Conservation (phyloP, 345 rosid species). For the Luvunga scandens region DNA sequence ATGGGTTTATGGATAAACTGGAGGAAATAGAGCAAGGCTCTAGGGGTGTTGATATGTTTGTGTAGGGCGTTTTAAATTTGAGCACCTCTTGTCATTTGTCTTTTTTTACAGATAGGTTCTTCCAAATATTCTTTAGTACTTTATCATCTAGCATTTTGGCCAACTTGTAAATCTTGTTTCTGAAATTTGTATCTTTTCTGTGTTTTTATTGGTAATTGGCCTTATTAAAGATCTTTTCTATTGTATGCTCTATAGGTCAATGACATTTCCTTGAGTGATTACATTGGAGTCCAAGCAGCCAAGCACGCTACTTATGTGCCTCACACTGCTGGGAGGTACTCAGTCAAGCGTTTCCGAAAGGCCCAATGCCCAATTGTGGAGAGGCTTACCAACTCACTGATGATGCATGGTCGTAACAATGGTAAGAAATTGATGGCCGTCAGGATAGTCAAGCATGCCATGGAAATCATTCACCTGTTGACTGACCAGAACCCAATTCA, state of each 20-base stretch:
- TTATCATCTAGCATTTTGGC: background rate
- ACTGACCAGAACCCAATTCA: conserved; percentile 87
- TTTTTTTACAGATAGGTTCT: no score
- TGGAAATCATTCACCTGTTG: conserved; percentile 89
- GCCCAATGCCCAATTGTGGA: conserved; percentile 96
- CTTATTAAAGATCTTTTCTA: background rate
- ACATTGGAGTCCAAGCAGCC: conserved; percentile 65
- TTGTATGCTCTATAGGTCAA: conserved; percentile 37
- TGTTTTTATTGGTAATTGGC: background rate
- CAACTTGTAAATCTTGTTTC: background rate
- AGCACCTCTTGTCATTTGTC: no score
- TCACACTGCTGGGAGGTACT: conserved; percentile 94
- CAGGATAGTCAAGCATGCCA: conserved; percentile 77
- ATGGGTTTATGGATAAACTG: background rate
- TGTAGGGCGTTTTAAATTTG: background rate
- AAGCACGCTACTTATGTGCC: conserved; percentile 91
- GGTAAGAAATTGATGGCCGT: conserved; percentile 94
- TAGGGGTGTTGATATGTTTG: background rate
- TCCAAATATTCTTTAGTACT: no score
- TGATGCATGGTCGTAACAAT: conserved; percentile 96
- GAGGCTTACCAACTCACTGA: conserved; percentile 89
- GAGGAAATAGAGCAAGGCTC: background rate
- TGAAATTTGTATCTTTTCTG: background rate
- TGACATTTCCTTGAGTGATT: conserved; percentile 70
- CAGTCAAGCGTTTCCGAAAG: conserved; percentile 89